phyloP scores from a whole-genome alignment of 2,329 filamentous ascomycete genomes.

The Penicillium paneum region DNA sequence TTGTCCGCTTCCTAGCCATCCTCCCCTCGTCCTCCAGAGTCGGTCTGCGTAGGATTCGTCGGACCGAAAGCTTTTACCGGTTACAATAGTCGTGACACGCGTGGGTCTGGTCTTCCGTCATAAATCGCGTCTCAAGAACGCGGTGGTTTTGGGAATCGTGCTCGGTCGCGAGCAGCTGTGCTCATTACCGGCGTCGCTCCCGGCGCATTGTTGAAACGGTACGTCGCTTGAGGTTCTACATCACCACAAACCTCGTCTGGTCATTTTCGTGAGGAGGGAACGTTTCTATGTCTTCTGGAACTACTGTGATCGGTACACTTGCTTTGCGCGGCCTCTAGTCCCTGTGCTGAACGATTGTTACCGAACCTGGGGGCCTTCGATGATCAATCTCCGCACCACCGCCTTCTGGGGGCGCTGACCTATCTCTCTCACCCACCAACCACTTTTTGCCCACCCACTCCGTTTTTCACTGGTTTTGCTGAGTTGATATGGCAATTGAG shows the following conservation, averaged over 20 bases:
- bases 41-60: constrained; percentile 19
- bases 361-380: constrained; percentile 30
- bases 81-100: constrained; percentile 13
- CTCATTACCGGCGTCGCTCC: constrained; percentile 27
- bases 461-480: constrained; percentile 3
- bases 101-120: constrained; percentile 6
- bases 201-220: constrained; percentile 41
- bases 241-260: constrained; percentile 4
- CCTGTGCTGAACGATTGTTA: constrained; percentile 22
- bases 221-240: constrained; percentile 28
- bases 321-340: constrained; percentile 22
- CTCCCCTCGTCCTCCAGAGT: constrained; percentile 25
- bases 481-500: constrained; percentile 22
- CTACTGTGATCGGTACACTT: constrained; percentile 7
- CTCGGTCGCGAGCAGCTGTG: constrained; percentile 37
- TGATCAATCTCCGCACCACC: constrained; percentile 41
- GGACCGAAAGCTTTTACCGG: constrained; percentile 12
- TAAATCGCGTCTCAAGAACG: constrained; percentile 16
- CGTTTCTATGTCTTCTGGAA: neutral
- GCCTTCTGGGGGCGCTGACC: constrained; percentile 33
- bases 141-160: constrained; percentile 28
- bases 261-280: neutral
- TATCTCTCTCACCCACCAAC: constrained; percentile 22
- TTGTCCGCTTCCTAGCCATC: constrained; percentile 35
- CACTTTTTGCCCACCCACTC: constrained; percentile 16